phyloP scores from a whole-genome alignment of 352 stramenopile genomes.

The Pythium phragmitis region DNA sequence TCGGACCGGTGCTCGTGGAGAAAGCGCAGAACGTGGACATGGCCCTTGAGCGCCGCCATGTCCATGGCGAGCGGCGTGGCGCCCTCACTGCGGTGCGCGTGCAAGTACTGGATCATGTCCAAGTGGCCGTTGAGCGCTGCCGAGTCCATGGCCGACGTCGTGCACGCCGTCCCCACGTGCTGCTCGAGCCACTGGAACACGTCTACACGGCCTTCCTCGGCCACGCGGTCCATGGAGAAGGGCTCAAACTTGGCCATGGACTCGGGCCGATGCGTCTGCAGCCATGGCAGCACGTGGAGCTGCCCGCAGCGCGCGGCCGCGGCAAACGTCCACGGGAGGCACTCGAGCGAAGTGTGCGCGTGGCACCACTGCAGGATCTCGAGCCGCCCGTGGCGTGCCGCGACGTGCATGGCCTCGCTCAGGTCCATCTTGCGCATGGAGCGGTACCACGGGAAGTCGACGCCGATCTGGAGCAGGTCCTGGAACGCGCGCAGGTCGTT shows the following conservation, averaged over 20 bases:
- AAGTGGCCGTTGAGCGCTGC: constrained; percentile 17
- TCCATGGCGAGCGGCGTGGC: constrained; percentile 25
- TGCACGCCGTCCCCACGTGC: constrained; percentile 18
- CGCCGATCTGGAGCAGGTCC: constrained; percentile 2
- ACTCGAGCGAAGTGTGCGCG: constrained; percentile 26
- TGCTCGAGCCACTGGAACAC: constrained; percentile 31
- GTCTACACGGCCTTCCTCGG: constrained; percentile 23
- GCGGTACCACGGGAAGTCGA: constrained; percentile 19
- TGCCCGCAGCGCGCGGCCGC: constrained; percentile 25
- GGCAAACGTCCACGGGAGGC: constrained; percentile 24
- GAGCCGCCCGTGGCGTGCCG: constrained; percentile 17
- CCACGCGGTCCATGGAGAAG: constrained; percentile 31
- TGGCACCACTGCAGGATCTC: constrained; percentile 25
- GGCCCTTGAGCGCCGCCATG: constrained; percentile 23
- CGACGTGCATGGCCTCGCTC: constrained; percentile 24
- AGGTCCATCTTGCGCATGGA: constrained; percentile 20
- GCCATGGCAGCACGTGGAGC: constrained; percentile 24
- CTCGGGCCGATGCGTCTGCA: constrained; percentile 20
- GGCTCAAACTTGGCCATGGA: constrained; percentile 22
- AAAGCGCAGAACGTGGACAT: constrained; percentile 20
- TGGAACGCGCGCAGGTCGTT: constrained; percentile 11
- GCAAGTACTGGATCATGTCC: constrained; percentile 20
- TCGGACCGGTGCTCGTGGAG: constrained; percentile 17
- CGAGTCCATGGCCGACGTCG: constrained; percentile 19
- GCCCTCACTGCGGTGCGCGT: constrained; percentile 1